These are phyloP conservation scores for Tricholoma sp. DNA, from an alignment of 768 basidiomycete species.

Conservation along the genomic window DNA sequence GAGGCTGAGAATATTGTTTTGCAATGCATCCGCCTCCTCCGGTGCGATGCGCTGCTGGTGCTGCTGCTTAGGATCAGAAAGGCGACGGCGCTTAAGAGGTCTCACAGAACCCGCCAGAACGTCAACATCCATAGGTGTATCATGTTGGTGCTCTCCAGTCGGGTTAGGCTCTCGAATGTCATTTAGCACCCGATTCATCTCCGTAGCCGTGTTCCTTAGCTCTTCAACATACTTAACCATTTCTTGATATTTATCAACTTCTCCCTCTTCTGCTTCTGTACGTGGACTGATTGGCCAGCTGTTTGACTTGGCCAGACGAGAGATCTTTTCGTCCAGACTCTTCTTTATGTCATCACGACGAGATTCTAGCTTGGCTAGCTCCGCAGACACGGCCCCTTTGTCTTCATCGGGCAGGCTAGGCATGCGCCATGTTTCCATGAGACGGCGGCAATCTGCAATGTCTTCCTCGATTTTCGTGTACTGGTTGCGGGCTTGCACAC, in stretches of 20 bases:
- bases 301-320: constrained; percentile 16
- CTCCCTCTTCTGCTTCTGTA: constrained; percentile 15
- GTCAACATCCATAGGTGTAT: constrained; percentile 12
- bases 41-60: constrained; percentile 1
- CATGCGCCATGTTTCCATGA: constrained; percentile 12
- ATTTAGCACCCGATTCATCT: constrained; percentile 16
- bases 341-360: constrained; percentile 17
- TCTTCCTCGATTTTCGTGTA: constrained; percentile 15
- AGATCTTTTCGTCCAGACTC: constrained; percentile 11
- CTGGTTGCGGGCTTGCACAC: constrained; percentile 7
- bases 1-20: constrained; percentile 13
- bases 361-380: constrained; percentile 15
- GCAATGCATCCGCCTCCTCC: constrained; percentile 12
- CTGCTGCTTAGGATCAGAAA: constrained; percentile 8
- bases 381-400: constrained; percentile 6
- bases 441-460: constrained; percentile 7
- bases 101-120: constrained; percentile 7
- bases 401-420: constrained; percentile 11
- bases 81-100: constrained; percentile 26
- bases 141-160: neutral
- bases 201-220: constrained; percentile 17
- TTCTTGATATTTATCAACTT: constrained; percentile 14
- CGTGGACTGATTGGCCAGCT: constrained; percentile 24
- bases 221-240: constrained; percentile 16
- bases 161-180: constrained; percentile 11